Evolutionary conservation across 176 grass and related monocot genomes (phyloP), one percentile per base, ranked within the genome.

Genomic region (Zoysia pacifica): DNA sequence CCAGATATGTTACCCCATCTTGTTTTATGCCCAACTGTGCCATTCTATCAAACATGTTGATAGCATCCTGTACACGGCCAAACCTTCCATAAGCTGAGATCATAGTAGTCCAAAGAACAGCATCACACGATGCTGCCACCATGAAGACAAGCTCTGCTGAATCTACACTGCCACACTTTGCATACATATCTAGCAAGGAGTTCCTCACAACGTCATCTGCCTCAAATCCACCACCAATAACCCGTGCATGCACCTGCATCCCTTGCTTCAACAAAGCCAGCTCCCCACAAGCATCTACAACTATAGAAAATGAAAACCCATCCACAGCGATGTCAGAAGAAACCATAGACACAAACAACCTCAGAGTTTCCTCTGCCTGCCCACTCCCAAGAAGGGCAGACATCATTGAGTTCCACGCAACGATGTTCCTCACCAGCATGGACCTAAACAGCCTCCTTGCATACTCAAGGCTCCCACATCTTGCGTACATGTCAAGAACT

Each of bases 81-180:
- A 13, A 82, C 75, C 76, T 93, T 1, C 87, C 91, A 45, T 82
- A 90, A 37, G 84, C 85, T 14, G 84, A 87, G 48, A 93, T 83
- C 91, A 90, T 90, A 9, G 91, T 79, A 18, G 87, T 93, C 87
- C 91, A 93, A 42, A 90, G 66, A 75, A 93, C 67, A 59, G 74
- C 77, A 49, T 93, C 84, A 0, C 3, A 14, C 0, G 81, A 81
- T 10, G 54, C 28, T 44, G 67, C 3, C n/a, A 2, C 19, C 28
- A 38, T 60, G 18, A 90, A 87, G 15, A 90, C 74, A n/a, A 75
- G 49, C 69, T 87, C 73, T 3, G 87, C 84, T 11, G 81, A 90
- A 69, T 73, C 69, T 5, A 90, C 67, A 62, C 85, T 84, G 0
- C 91, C 91, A 16, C 87, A 93, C 69, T 93, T 93, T 19, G 87